phyloP scores from a whole-genome alignment of 306 rosid genomes.

The Pachyrhizus erosus region DNA sequence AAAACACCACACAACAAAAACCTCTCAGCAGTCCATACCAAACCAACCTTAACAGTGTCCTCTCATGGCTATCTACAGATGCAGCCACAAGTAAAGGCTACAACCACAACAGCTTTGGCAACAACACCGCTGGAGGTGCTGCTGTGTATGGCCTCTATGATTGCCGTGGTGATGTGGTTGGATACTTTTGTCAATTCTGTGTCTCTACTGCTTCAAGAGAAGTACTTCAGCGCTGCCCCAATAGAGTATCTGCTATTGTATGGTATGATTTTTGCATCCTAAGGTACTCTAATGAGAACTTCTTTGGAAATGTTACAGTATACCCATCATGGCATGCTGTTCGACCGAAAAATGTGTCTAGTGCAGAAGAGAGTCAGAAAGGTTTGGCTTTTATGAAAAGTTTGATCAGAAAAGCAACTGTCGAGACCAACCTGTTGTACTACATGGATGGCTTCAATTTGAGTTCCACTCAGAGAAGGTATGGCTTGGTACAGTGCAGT shows the following conservation, averaged over 20 bases:
- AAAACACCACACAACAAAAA: not conserved
- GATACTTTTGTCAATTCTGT: constrained; percentile 38
- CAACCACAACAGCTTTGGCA: constrained; percentile 3
- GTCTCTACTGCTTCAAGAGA: not conserved
- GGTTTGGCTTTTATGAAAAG: constrained; percentile 17
- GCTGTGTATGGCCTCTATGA: constrained; percentile 37
- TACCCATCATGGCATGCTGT: not conserved
- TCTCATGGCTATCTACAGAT: constrained; percentile 11
- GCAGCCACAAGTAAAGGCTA: constrained; percentile 37
- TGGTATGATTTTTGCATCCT: constrained; percentile 33
- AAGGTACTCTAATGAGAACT: constrained; percentile 24
- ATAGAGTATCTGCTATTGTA: not conserved
- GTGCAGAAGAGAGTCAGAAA: not conserved
- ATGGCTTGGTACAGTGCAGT: constrained; percentile 36
- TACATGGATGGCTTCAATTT: not conserved
- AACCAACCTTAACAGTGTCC: constrained; percentile 10
- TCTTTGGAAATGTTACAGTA: not conserved
- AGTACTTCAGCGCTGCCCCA: constrained; percentile 9
- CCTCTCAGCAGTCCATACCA: not conserved
- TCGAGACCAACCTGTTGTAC: not conserved
- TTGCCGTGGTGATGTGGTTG: constrained; percentile 3
- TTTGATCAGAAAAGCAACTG: constrained; percentile 24
- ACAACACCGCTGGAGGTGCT: not conserved
- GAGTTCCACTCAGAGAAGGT: constrained; percentile 6
- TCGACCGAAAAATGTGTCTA: not conserved